Evolutionary conservation across 106 monocot species (phyloP).

Genomic region (Phalaenopsis aphrodite): DNA sequence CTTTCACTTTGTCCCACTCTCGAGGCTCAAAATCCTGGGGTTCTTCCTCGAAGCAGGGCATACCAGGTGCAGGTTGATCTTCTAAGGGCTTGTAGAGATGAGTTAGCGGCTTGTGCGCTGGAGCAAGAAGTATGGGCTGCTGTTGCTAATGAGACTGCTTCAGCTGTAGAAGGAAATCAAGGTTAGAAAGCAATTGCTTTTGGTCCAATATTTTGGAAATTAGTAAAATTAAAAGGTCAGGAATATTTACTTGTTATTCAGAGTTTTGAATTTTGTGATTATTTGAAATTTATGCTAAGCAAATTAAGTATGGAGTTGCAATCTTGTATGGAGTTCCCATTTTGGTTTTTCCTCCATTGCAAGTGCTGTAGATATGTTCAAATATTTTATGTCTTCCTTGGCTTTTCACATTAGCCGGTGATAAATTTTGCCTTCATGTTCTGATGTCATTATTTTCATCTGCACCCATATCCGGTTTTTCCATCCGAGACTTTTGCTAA

Average conservation of each 20-base stretch:
- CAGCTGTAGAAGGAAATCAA: constrained; percentile 54
- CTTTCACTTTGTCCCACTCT: constrained; percentile 35
- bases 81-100: constrained; percentile 73
- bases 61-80: constrained; percentile 93
- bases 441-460: no score
- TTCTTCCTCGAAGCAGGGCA: constrained; percentile 76
- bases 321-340: no score
- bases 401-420: no score
- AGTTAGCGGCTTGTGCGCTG: constrained; percentile 33
- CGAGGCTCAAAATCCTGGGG: constrained; percentile 29
- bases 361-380: no score
- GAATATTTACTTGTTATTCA: neutral
- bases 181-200: constrained; percentile 19
- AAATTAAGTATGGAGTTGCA: neutral
- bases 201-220: neutral
- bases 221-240: neutral
- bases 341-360: no score
- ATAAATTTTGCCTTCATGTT: no score
- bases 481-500: no score
- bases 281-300: neutral
- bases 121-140: constrained; percentile 80
- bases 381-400: no score
- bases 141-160: constrained; percentile 75
- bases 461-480: no score
- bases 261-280: neutral